Evolutionary conservation across 768 basidiomycete genomes (phyloP).

Genomic region (Termitomyces heimii): DNA sequence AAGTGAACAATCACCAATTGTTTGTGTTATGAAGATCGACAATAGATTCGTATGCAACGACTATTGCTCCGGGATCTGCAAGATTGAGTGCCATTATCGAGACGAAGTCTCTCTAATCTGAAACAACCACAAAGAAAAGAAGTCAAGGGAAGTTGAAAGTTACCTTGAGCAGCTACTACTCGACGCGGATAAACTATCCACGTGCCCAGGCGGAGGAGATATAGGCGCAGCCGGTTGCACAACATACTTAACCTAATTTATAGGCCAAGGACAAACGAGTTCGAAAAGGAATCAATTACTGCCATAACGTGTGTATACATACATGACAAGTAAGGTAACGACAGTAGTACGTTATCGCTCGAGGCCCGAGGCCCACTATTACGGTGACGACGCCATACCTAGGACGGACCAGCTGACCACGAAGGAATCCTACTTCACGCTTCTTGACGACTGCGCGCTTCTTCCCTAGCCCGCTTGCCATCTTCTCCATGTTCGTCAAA

Average conservation of each 20-base stretch:
- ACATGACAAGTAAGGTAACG: background rate
- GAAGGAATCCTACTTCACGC: background rate
- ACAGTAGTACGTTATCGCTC: background rate
- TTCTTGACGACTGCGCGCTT: background rate
- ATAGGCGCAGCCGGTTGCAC: background rate
- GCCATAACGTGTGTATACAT: background rate
- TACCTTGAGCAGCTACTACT: background rate
- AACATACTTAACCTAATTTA: too few relatives aligned
- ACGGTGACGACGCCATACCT: too few relatives aligned
- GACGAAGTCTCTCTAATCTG: background rate
- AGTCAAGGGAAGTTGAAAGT: background rate
- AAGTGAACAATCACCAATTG: conserved; percentile 10
- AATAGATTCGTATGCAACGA: conserved; percentile 14
- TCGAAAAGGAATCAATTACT: too few relatives aligned
- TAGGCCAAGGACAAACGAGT: too few relatives aligned
- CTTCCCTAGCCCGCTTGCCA: conserved; percentile 21
- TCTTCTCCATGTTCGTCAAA: conserved; percentile 50
- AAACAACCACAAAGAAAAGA: conserved; percentile 1
- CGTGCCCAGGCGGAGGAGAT: conserved; percentile 3
- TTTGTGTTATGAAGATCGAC: conserved; percentile 12
- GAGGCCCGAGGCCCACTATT: too few relatives aligned
- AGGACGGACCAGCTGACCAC: too few relatives aligned
- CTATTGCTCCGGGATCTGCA: conserved; percentile 14
- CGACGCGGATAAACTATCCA: background rate
- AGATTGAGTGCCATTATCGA: conserved; percentile 16